phyloP scores from a whole-genome alignment of 148 eudicot genomes.

The Chenopodium formosanum region DNA sequence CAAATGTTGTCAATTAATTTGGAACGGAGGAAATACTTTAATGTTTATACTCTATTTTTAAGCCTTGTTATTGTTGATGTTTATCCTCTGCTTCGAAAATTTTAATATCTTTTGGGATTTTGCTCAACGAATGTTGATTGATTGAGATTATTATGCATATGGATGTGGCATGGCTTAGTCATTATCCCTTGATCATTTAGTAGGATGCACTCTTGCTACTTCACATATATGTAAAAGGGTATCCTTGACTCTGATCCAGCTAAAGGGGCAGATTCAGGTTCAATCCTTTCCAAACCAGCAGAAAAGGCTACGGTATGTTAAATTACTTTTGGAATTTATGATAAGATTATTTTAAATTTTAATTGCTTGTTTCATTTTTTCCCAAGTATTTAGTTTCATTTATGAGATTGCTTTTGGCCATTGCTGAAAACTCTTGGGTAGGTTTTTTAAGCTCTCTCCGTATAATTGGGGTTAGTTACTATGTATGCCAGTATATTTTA shows the following conservation, averaged over 20 bases:
- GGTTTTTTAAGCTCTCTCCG: background rate
- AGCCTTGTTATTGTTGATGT: too few species aligned
- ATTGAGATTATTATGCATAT: background rate
- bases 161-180: background rate
- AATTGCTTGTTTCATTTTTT: background rate
- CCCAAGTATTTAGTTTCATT: too few species aligned
- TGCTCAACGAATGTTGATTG: background rate
- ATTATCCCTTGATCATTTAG: background rate
- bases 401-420: background rate
- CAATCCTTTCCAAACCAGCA: constrained; percentile 16
- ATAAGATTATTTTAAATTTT: background rate
- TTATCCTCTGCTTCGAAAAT: background rate
- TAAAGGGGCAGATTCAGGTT: constrained; percentile 21
- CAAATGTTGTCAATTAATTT: too few species aligned
- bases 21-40: too few species aligned
- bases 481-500: background rate
- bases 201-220: background rate
- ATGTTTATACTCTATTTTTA: too few species aligned
- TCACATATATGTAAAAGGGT: too few species aligned
- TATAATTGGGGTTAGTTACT: background rate
- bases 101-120: background rate
- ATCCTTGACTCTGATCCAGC: constrained; percentile 29
- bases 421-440: background rate
- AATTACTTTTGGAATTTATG: background rate
- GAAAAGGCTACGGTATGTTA: constrained; percentile 26